phyloP scores from a whole-genome alignment of 768 basidiomycete species.

The Daedalea quercina region DNA sequence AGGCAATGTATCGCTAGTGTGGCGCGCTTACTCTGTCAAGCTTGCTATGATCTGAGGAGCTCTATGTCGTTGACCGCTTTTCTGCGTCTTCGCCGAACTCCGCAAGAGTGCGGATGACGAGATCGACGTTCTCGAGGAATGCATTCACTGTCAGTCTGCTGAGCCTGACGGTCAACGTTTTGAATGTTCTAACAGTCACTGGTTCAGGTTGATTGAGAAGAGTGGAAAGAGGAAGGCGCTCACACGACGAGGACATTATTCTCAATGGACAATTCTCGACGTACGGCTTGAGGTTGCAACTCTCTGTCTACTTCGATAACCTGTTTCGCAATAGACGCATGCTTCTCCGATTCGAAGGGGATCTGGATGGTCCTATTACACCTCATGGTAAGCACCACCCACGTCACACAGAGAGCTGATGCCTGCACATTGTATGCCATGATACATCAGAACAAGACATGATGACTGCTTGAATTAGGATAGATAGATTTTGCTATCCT shows the following conservation, averaged over 20 bases:
- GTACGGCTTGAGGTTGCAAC: conserved; percentile 75
- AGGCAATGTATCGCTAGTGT: conserved; percentile 16
- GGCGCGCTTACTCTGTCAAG: conserved; percentile 3
- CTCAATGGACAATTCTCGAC: conserved; percentile 61
- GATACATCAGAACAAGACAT: too few relatives aligned
- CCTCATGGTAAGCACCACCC: too few relatives aligned
- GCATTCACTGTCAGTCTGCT: conserved; percentile 79
- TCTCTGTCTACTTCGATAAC: conserved; percentile 85
- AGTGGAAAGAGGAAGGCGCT: conserved; percentile 23
- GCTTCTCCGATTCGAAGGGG: conserved; percentile 67
- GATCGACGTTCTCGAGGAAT: conserved; percentile 85
- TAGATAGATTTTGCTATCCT: too few relatives aligned
- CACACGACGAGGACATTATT: conserved; percentile 71
- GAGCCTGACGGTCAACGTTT: conserved; percentile 77
- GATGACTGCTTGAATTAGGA: too few relatives aligned
- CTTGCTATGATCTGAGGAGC: conserved; percentile 6
- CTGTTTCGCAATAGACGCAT: conserved; percentile 77
- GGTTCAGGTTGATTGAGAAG: background rate
- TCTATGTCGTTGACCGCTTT: conserved; percentile 10
- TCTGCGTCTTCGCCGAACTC: conserved; percentile 71
- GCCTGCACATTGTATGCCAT: too few relatives aligned
- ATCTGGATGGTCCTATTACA: conserved; percentile 57
- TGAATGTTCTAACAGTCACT: conserved; percentile 49
- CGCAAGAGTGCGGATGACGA: conserved; percentile 75
- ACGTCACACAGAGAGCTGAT: too few relatives aligned